Evolutionary conservation across 768 basidiomycete genomes (phyloP).

Genomic region (Mycena amicta): DNA sequence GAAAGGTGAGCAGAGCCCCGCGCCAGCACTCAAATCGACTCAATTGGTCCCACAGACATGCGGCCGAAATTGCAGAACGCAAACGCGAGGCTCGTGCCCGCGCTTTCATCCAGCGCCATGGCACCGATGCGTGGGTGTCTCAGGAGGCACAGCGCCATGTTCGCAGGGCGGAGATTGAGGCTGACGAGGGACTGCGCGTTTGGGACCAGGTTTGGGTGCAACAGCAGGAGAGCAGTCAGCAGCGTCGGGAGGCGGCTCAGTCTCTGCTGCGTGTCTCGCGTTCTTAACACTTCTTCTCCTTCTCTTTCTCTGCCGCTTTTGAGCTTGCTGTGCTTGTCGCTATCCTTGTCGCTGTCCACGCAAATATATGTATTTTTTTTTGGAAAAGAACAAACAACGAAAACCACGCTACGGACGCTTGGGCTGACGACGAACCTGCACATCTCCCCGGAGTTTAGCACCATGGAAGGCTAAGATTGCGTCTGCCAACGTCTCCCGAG

Average conservation of each 20-base stretch:
- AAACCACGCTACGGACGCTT: background rate
- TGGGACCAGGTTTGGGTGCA: background rate
- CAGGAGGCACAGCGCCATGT: background rate
- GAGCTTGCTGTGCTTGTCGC: no score
- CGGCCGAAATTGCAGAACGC: background rate
- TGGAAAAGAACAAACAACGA: no score
- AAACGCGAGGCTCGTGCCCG: background rate
- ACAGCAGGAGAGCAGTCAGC: background rate
- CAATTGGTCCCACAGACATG: background rate
- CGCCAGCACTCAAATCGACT: background rate
- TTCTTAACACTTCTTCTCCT: background rate
- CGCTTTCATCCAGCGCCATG: background rate
- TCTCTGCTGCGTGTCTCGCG: background rate
- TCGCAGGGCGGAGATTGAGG: background rate
- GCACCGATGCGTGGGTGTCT: background rate
- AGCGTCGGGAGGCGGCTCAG: background rate
- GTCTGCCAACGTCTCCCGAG: background rate
- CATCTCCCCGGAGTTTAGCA: background rate
- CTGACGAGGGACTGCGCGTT: background rate
- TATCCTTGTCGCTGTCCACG: no score
- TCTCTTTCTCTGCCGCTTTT: background rate
- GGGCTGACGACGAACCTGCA: background rate
- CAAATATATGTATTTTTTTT: no score
- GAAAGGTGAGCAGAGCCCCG: background rate
- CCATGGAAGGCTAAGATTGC: background rate